Percentiles rank a stretch among this genome's conserved stretches.
phyloP scores from a whole-genome alignment of 495 filamentous ascomycete genomes.

The Lepraria neglecta region DNA sequence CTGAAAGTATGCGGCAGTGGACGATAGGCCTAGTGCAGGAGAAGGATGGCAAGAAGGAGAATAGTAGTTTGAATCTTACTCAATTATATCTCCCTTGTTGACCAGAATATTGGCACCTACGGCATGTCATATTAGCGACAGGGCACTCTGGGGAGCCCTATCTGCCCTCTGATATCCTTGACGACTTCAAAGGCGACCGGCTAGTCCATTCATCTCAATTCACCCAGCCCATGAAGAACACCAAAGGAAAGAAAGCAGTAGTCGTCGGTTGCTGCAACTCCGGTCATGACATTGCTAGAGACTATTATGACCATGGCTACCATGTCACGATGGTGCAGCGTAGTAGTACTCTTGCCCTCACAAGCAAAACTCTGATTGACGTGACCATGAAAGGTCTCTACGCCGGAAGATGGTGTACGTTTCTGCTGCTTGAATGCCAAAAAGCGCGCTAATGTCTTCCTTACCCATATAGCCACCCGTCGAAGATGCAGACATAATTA shows the following conservation, averaged over 20 bases:
- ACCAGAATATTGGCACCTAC: slow-evolving; percentile 44
- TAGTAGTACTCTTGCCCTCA: slow-evolving; percentile 63
- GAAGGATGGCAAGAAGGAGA: slow-evolving; percentile 27
- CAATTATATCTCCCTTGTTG: background rate
- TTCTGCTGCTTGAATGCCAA: background rate
- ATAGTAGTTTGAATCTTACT: background rate
- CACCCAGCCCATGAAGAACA: slow-evolving; percentile 40
- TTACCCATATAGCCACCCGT: slow-evolving; percentile 7
- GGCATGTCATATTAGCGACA: slow-evolving; percentile 63
- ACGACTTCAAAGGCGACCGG: slow-evolving; percentile 43
- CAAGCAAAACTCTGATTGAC: slow-evolving; percentile 46
- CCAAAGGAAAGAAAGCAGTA: slow-evolving; percentile 57
- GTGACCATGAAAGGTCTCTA: slow-evolving; percentile 53
- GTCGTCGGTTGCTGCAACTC: slow-evolving; percentile 78
- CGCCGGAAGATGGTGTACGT: slow-evolving; percentile 46
- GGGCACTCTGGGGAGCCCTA: slow-evolving; percentile 67
- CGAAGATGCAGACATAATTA: slow-evolving; percentile 25
- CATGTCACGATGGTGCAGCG: slow-evolving; percentile 77
- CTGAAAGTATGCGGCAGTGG: slow-evolving; percentile 52
- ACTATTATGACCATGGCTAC: slow-evolving; percentile 71
- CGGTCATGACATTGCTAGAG: slow-evolving; percentile 74
- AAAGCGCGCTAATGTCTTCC: background rate
- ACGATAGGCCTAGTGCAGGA: slow-evolving; percentile 47
- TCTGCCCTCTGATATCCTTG: slow-evolving; percentile 50
- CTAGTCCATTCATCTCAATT: slow-evolving; percentile 69